Base-by-base conservation (phyloP, 805 yeast species). In the Spathaspora girioi region DNA sequence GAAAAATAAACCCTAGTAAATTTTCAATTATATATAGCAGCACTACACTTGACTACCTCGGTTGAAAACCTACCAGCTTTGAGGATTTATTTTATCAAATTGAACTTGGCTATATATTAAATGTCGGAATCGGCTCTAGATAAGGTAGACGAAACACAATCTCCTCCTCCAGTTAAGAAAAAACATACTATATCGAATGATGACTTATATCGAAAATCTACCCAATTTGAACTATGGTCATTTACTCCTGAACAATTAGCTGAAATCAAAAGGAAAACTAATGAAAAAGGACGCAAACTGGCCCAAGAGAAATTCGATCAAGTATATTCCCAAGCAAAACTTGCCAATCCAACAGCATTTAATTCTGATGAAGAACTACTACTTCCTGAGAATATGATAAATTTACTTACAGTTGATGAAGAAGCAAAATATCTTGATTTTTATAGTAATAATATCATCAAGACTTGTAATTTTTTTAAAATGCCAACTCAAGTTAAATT, bases 401-500 rank as follows among this genome's bases (percentile, higher is more conserved):
- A 55, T 67, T 52, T 78, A 15, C 79, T 92, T 20, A 74, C 82
- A 0, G 67, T 69, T 17, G 86, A 83, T 18, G 99, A 94, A 60
- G 97, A 91, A 64, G 62, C 73, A 19, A 75, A 77, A 53, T 78
- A 89, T 51, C 78, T 94, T 17, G 72, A 78, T 47, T 89, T 82
- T 63, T 90, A 89, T 65, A 81, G 90, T 17, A 82, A 84, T 58
- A 87, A 83, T 62, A 81, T 89, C 40, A 80, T 81, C 41, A 86
- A 82, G 29, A 77, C 91, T 29, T 86, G 96, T 2, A 78, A 82
- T 51, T 82, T 81, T 59, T 84, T 91, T 68, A 81, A 84, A 58
- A 77, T 94, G 75, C 96, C 97, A 1, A 83, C 97, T 0, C 97
- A 91, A 61, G 96, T 89, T 1, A 76, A 84, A 56, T 85, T 97